Conservation (phyloP, 495 filamentous ascomycete species). For the Neurospora discreta region DNA sequence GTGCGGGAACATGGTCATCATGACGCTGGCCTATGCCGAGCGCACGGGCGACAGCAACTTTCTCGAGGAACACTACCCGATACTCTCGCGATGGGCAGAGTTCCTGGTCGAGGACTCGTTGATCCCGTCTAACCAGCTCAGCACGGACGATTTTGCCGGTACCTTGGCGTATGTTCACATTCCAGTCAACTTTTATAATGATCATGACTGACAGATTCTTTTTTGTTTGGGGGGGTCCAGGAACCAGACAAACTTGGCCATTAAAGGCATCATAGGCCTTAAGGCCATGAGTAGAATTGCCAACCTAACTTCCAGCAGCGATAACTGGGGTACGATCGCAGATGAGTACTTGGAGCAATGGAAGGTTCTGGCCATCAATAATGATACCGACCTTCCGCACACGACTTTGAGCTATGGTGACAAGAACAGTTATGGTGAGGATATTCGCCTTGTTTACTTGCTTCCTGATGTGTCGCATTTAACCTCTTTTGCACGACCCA, state of each 20-base stretch:
- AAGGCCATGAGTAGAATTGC: constrained; percentile 80
- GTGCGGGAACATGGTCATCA: constrained; percentile 91
- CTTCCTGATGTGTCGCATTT: not conserved
- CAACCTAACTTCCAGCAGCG: constrained; percentile 45
- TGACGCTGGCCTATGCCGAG: constrained; percentile 57
- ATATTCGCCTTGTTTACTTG: not conserved
- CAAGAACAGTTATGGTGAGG: constrained; percentile 26
- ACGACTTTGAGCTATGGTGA: constrained; percentile 55
- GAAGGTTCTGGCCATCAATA: constrained; percentile 61
- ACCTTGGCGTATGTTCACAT: constrained; percentile 42
- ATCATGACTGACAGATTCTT: not conserved
- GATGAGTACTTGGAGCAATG: constrained; percentile 65
- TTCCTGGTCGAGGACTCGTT: constrained; percentile 76
- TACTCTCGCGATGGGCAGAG: constrained; percentile 78
- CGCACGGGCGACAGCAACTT: constrained; percentile 31
- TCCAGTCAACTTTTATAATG: not conserved
- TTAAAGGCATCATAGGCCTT: constrained; percentile 94
- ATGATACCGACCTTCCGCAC: constrained; percentile 52
- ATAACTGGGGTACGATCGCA: constrained; percentile 55
- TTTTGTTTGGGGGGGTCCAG: no score
- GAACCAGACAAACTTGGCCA: constrained; percentile 86
- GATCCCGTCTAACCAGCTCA: constrained; percentile 75
- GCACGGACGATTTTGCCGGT: constrained; percentile 90
- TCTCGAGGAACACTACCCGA: constrained; percentile 47
- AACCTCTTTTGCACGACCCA: not conserved